Base-by-base conservation (phyloP, 768 basidiomycete species). In the Porphyrellus cyaneotinctus region DNA sequence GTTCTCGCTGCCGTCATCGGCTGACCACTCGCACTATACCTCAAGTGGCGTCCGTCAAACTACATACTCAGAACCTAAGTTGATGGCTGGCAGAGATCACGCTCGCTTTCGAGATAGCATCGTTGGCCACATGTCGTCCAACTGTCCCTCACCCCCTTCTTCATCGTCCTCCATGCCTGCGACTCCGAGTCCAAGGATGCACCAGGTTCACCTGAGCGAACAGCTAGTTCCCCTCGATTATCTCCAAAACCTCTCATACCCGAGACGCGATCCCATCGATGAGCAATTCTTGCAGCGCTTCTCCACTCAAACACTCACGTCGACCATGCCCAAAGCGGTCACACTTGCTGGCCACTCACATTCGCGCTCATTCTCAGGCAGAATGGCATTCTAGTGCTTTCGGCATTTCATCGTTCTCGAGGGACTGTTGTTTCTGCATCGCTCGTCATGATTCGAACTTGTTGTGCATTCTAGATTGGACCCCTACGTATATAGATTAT, bases 271-370 rank as follows among this genome's bases (percentile, higher is more conserved):
- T 59, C 83, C 84, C 45, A 73, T 75, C 22, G 85, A 87, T 60
- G 84, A 86, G 58, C 80, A 82, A 52, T 70, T 83, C 49, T 70
- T 87, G 44, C 78, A 81, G 58, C 78, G 80, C 23, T 82, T 87
- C 61, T 72, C 75, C 36, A 72, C 64, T 4, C 67, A 65, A 20
- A 52, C 61, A 0, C 54, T 67, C 36, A 47, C 65, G 9, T 60
- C 58, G 44, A 49, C 60, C 18, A 36, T 55, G 20, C 56, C 60
- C 45, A 69, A 65, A 35, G 53, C 52, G 3, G 12, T 46, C 3
- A 17, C 54, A 5, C 15, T 48, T n/a, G n/a, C 56, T 11, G 55
- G 20, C 10, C 57, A 59, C 50, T 49, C 65, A 1, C 61, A 49
- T 41, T 17, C 64, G 3, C 58, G 51, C 17, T 56, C 64, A 26